These are phyloP conservation scores for Secale cereale DNA, from an alignment of 176 grass and related monocot species.

Conservation along the genomic window DNA sequence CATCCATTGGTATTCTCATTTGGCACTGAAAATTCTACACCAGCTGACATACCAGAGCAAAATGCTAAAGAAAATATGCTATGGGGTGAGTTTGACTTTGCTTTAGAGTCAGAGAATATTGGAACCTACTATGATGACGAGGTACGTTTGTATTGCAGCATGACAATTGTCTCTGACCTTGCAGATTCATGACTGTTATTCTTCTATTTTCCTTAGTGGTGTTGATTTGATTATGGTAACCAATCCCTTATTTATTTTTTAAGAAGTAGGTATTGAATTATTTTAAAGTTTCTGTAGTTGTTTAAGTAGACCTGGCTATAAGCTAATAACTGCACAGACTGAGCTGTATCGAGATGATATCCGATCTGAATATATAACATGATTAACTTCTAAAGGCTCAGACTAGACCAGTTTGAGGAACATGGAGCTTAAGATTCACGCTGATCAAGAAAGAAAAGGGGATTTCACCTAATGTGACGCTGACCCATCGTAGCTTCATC, in stretches of 20 bases:
- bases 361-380: not conserved
- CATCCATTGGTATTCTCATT: constrained; percentile 76
- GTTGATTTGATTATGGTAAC: constrained; percentile 12
- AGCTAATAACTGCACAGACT: not conserved
- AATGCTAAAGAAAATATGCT: constrained; percentile 46
- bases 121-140: constrained; percentile 70
- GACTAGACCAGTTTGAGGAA: not conserved
- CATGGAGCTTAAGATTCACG: not conserved
- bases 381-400: not conserved
- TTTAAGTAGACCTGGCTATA: not conserved
- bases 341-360: not conserved
- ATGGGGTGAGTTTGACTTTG: constrained; percentile 87
- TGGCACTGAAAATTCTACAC: constrained; percentile 45
- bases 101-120: constrained; percentile 72
- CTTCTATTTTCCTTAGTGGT: constrained; percentile 9
- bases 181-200: not conserved
- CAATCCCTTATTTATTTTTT: not conserved
- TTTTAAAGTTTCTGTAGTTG: not conserved
- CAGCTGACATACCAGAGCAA: constrained; percentile 42
- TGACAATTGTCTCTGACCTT: not conserved
- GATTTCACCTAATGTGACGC: not conserved
- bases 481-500: not conserved
- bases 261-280: not conserved
- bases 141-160: constrained; percentile 43
- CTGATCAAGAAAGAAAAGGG: not conserved